Evolutionary conservation across 257 asterid species (phyloP).

Genomic region (Paulownia fortunei): DNA sequence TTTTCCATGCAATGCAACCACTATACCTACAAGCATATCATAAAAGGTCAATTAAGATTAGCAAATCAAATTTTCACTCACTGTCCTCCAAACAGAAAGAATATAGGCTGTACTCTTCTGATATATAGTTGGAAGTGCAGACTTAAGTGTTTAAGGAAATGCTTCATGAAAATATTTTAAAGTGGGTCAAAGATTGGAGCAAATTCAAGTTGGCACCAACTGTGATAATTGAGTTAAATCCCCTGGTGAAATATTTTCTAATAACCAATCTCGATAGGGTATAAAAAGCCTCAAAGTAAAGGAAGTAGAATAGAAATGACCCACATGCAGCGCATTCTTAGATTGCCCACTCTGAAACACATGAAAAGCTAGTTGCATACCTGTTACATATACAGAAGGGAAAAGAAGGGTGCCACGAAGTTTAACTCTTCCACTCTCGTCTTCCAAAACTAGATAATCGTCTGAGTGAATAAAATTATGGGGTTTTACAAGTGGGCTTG

Average conservation of each 20-base stretch:
- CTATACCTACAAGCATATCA: constrained; percentile 59
- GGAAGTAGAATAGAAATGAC: background rate
- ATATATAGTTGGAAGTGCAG: constrained; percentile 1
- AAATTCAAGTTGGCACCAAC: background rate
- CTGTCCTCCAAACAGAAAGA: background rate
- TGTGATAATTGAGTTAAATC: constrained; percentile 1
- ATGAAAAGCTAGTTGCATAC: constrained; percentile 45
- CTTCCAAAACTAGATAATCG: constrained; percentile 85
- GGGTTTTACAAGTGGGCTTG: constrained; percentile 68
- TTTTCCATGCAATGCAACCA: constrained; percentile 88
- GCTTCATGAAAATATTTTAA: constrained; percentile 2
- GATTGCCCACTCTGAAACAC: background rate
- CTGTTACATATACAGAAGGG: constrained; percentile 87
- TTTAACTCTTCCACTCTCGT: constrained; percentile 96
- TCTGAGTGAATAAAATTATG: constrained; percentile 78
- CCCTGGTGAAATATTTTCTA: background rate
- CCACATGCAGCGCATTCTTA: background rate
- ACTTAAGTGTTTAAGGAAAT: background rate
- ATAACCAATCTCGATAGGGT: constrained; percentile 9
- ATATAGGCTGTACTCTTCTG: background rate
- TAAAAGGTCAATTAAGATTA: background rate
- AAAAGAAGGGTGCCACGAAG: constrained; percentile 63
- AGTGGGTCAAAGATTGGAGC: background rate
- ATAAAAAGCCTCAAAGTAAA: constrained; percentile 22
- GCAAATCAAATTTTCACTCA: background rate